Evolutionary conservation across 2,329 filamentous ascomycete species (phyloP).

Genomic region (Epichloe hybrida): DNA sequence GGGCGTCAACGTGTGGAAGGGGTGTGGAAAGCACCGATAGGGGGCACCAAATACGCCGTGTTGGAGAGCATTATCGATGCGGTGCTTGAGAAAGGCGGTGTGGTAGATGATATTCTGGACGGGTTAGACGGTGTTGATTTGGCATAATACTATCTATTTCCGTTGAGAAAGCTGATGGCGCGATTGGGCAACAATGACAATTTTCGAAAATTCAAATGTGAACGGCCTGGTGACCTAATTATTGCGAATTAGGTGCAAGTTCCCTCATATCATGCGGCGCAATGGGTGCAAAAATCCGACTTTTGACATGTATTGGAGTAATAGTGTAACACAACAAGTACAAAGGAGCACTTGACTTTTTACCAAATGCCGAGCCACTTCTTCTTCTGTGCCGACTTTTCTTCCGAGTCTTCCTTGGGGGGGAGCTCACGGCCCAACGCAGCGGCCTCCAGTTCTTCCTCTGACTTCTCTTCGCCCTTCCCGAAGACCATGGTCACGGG

Average conservation of each 20-base stretch:
- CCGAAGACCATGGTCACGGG: constrained; percentile 35
- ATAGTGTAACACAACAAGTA: neutral
- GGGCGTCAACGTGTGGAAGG: constrained; percentile 42
- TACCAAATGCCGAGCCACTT: constrained; percentile 79
- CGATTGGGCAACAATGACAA: too few relatives aligned
- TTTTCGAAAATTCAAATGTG: neutral
- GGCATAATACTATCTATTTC: constrained; percentile 23
- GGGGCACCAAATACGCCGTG: constrained; percentile 64
- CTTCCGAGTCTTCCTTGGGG: constrained; percentile 13
- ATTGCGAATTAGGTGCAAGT: too few relatives aligned
- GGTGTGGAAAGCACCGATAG: constrained; percentile 76
- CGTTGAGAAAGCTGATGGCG: too few relatives aligned
- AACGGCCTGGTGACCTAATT: neutral
- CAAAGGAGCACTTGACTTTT: constrained; percentile 10
- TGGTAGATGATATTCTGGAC: constrained; percentile 75
- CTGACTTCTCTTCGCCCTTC: constrained; percentile 22
- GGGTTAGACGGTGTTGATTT: constrained; percentile 66
- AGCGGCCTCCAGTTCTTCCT: constrained; percentile 22
- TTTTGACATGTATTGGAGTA: neutral
- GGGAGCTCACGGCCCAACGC: constrained; percentile 23
- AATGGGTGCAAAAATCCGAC: neutral
- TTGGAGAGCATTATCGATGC: constrained; percentile 63
- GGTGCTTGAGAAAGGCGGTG: constrained; percentile 62
- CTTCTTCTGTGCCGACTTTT: constrained; percentile 36
- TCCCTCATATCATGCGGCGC: neutral